A percentile compares a stretch with the other conserved stretches of the same genome.
Conservation (phyloP, 2,329 filamentous ascomycete genomes). For the Hirsutella rhossiliensis region DNA sequence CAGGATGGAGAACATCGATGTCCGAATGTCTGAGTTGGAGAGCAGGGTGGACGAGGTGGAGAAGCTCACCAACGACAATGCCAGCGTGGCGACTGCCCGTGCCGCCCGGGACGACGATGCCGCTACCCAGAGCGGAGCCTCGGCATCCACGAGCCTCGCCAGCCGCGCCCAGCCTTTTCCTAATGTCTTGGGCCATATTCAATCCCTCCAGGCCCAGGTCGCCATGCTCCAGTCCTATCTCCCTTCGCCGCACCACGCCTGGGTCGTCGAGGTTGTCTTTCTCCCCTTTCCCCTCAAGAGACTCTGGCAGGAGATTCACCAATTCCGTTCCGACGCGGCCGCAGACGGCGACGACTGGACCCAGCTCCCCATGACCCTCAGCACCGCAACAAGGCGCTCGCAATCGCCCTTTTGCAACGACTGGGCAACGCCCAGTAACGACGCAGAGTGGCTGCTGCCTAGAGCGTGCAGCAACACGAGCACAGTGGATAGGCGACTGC, state of each 20-base stretch:
- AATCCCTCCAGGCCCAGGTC: constrained; percentile 36
- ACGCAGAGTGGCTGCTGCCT: constrained; percentile 52
- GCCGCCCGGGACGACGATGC: constrained; percentile 27
- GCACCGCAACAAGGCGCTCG: constrained; percentile 29
- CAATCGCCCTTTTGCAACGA: constrained; percentile 35
- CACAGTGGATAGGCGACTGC: constrained; percentile 56
- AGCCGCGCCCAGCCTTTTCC: constrained; percentile 17
- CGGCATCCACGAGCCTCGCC: constrained; percentile 26
- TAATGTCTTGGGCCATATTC: constrained; percentile 38
- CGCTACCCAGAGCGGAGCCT: constrained; percentile 32
- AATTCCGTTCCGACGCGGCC: constrained; percentile 30
- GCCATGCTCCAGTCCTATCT: constrained; percentile 45
- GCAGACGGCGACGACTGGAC: constrained; percentile 39
- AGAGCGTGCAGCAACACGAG: constrained; percentile 54
- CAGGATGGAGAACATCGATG: constrained; percentile 53
- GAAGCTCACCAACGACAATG: constrained; percentile 35
- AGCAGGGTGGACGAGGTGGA: constrained; percentile 48
- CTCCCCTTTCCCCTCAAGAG: constrained; percentile 54
- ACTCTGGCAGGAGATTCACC: constrained; percentile 38
- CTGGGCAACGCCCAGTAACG: constrained; percentile 30
- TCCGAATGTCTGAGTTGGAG: constrained; percentile 58
- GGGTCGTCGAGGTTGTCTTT: constrained; percentile 67
- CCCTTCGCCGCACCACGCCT: constrained; percentile 52
- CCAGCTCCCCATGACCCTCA: constrained; percentile 36
- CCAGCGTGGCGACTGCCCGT: constrained; percentile 26